Percentiles rank a stretch among this genome's conserved stretches.
Evolutionary conservation across 805 yeast genomes (phyloP).

Genomic region (Hanseniaspora guilliermondii): DNA sequence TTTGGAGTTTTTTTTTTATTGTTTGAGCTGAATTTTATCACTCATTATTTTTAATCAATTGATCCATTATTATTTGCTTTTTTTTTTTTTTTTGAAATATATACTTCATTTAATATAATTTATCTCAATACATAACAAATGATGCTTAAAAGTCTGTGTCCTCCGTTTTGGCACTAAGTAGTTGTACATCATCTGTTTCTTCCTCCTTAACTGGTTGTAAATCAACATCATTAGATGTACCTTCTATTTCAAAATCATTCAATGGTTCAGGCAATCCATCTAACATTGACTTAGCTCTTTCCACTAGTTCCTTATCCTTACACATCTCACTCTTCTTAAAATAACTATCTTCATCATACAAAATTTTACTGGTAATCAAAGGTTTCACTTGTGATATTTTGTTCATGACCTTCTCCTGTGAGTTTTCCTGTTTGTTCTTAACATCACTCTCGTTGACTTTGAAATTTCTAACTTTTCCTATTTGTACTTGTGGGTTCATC

Average conservation of each 20-base stretch:
- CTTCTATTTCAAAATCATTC: conserved; percentile 36
- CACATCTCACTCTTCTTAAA: neutral
- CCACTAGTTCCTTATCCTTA: neutral
- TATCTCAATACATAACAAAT: neutral
- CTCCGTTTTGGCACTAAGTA: neutral
- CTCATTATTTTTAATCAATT: no score
- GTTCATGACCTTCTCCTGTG: conserved; percentile 2
- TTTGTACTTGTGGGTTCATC: conserved; percentile 8
- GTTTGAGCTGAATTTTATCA: no score
- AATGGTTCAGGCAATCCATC: conserved; percentile 31
- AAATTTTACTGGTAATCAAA: conserved; percentile 3
- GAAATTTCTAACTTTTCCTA: conserved; percentile 6
- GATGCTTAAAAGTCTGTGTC: neutral
- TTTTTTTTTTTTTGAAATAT: neutral
- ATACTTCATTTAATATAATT: neutral
- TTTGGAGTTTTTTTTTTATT: no score
- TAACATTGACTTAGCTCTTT: conserved; percentile 19
- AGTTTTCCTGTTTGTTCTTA: neutral
- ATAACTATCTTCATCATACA: neutral
- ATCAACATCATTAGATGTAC: conserved; percentile 13
- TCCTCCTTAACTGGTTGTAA: neutral
- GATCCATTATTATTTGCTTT: no score
- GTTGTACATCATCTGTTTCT: neutral
- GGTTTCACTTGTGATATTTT: conserved; percentile 6
- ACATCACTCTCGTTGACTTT: neutral